A percentile compares a stretch with the other conserved stretches of the same genome.
Evolutionary conservation across 202 grass and related monocot genomes (phyloP).

Genomic region (Digitaria exilis): DNA sequence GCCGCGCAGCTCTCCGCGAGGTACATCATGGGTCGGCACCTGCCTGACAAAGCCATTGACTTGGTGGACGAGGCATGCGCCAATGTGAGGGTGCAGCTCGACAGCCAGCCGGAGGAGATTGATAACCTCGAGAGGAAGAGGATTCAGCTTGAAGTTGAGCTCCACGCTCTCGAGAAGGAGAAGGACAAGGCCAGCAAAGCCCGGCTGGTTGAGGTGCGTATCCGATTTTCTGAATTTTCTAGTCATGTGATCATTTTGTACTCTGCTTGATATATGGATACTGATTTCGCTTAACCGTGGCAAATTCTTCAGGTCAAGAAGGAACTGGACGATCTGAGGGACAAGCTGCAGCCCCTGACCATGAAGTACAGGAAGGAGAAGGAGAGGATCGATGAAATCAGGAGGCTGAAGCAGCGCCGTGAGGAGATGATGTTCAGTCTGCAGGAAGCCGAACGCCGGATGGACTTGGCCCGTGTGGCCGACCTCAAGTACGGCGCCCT

Average conservation of each 20-base stretch:
- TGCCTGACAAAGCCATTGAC: conserved; percentile 82
- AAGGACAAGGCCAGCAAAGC: conserved; percentile 97
- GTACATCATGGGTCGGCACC: conserved; percentile 76
- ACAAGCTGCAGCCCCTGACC: conserved; percentile 85
- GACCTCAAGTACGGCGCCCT: conserved; percentile 85
- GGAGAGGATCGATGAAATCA: conserved; percentile 90
- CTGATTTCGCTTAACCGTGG: not conserved
- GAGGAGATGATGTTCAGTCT: conserved; percentile 83
- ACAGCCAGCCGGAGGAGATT: conserved; percentile 98
- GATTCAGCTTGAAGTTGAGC: conserved; percentile 94
- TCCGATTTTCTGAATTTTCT: not conserved
- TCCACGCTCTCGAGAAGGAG: conserved; percentile 94
- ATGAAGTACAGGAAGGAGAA: conserved; percentile 99
- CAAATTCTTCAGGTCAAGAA: conserved; percentile 59
- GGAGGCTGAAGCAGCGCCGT: conserved; percentile 80
- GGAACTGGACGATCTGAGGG: conserved; percentile 87
- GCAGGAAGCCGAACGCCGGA: conserved; percentile 89
- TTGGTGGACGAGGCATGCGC: conserved; percentile 88
- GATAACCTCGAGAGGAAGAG: conserved; percentile 93
- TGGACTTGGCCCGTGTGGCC: conserved; percentile 88
- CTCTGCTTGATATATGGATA: not conserved
- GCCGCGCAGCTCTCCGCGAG: conserved; percentile 63
- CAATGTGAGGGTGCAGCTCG: conserved; percentile 86
- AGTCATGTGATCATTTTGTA: not conserved
- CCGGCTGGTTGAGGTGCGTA: conserved; percentile 63